Conservation (phyloP, 768 basidiomycete species). For the Suillus bovinus region DNA sequence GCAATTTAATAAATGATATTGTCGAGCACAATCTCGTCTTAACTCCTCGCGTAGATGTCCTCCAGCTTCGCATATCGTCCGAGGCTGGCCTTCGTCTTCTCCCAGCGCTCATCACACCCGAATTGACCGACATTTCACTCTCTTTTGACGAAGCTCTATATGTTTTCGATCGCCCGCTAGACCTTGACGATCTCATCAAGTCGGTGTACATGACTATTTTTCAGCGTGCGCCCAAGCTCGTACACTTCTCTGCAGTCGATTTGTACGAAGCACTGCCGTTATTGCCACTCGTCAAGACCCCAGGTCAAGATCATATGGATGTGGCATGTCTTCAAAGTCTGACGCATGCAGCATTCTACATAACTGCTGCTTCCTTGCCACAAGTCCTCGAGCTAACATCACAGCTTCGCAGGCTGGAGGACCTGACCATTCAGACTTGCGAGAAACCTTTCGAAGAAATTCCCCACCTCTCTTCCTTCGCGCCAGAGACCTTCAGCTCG, state of each 20-base stretch:
- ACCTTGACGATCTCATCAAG: not conserved
- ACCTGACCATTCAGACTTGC: not conserved
- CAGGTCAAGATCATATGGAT: not conserved
- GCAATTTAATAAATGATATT: not conserved
- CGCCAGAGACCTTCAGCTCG: not conserved
- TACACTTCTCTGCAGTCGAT: constrained; percentile 4
- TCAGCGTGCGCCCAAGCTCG: not conserved
- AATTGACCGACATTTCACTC: constrained; percentile 1
- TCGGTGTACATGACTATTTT: not conserved
- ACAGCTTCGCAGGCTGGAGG: not conserved
- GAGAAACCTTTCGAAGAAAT: constrained; percentile 1
- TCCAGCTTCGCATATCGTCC: constrained; percentile 1
- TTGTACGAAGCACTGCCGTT: not conserved
- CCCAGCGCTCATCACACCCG: not conserved
- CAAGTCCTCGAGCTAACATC: constrained; percentile 1
- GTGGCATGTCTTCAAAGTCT: not conserved
- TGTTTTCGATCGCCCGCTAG: not conserved
- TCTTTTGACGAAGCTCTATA: not conserved
- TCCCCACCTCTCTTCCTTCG: not conserved
- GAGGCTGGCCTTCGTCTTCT: constrained; percentile 6
- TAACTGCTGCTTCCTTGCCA: not conserved
- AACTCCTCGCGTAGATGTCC: not conserved
- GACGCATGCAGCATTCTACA: not conserved
- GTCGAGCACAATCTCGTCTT: not conserved
- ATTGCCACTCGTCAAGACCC: not conserved